These are phyloP conservation scores for Guillardia theta DNA, from an alignment of 78 protist species.

Conservation along the genomic window DNA sequence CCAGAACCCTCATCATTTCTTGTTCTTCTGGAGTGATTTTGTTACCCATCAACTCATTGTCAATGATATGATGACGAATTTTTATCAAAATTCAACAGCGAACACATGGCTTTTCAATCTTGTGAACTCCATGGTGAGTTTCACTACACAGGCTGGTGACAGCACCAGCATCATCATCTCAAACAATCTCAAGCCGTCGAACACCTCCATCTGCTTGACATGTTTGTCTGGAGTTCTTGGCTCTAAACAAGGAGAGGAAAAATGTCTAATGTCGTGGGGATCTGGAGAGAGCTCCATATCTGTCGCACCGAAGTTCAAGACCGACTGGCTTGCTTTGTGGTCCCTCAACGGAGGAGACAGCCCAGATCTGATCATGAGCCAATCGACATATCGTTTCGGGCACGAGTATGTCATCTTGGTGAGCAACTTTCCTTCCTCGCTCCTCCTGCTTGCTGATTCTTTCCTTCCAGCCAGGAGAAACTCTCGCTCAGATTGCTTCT, in stretches of 20 bases:
- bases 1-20: not conserved
- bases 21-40: not conserved
- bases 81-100: no score
- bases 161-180: not conserved
- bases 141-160: not conserved
- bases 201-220: not conserved
- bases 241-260: not conserved
- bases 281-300: not conserved
- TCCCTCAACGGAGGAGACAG: not conserved
- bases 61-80: no score
- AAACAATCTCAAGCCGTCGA: not conserved
- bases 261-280: not conserved
- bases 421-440: no score
- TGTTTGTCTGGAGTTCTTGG: not conserved
- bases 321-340: conserved; percentile 8
- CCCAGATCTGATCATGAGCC: not conserved
- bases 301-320: not conserved
- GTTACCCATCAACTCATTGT: not conserved
- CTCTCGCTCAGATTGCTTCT: not conserved
- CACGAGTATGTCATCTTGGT: not conserved
- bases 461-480: not conserved
- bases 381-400: not conserved
- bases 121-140: not conserved
- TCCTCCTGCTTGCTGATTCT: no score
- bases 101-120: no score